These are phyloP conservation scores for Plasmodium coatneyi DNA, from an alignment of 169 alveolate genomes.

Conservation along the genomic window DNA sequence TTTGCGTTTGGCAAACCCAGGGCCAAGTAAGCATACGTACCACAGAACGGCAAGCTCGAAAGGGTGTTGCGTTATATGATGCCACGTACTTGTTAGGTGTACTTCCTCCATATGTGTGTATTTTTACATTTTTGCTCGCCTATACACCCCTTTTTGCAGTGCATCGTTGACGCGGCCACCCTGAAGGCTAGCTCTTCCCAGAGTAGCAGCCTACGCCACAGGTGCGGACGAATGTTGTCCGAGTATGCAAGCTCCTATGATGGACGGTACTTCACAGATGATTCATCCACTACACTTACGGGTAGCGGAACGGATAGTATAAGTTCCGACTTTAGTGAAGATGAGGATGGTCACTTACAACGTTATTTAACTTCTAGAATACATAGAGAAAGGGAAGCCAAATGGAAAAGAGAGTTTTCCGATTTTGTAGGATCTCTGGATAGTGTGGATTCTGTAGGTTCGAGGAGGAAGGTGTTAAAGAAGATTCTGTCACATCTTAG, in stretches of 20 bases:
- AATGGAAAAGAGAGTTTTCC: not conserved
- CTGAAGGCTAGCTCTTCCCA: not conserved
- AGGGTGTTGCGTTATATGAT: not conserved
- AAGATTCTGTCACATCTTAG: not conserved
- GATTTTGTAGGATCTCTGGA: not conserved
- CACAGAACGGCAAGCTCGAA: not conserved
- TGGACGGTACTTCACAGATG: not conserved
- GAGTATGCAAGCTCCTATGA: not conserved
- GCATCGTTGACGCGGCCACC: not conserved
- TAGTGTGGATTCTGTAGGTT: not conserved
- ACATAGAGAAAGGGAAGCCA: not conserved
- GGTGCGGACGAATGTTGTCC: not conserved
- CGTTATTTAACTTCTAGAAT: not conserved
- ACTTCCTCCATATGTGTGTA: not conserved
- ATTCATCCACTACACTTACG: not conserved
- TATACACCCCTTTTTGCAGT: not conserved
- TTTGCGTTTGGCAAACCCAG: not conserved
- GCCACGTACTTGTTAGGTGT: not conserved
- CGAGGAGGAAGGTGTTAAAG: not conserved
- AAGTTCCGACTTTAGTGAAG: not conserved
- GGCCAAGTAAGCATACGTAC: not conserved
- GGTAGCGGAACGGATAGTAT: not conserved
- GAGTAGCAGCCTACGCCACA: not conserved
- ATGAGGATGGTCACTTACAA: not conserved
- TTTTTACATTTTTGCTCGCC: not conserved